Conservation (phyloP, 768 basidiomycete genomes). For the Trametes maxima region DNA sequence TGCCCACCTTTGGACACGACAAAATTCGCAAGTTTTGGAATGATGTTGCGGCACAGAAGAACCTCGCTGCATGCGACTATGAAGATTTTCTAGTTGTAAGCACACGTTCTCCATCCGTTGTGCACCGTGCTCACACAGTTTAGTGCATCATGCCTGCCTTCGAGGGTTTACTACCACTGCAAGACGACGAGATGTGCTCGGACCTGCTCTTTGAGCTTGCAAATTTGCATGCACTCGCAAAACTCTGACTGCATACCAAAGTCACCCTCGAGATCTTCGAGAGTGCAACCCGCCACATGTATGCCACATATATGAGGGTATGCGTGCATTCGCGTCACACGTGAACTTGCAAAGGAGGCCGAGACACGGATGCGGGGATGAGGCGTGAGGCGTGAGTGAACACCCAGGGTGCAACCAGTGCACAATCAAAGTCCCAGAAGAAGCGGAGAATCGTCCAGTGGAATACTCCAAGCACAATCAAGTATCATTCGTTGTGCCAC, state of each 20-base stretch:
- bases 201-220: constrained; percentile 39
- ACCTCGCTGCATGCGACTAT: constrained; percentile 33
- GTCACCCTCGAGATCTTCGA: constrained; percentile 31
- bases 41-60: constrained; percentile 30
- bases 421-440: not conserved
- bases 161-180: constrained; percentile 32
- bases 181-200: constrained; percentile 28
- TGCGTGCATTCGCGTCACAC: not conserved
- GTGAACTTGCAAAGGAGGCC: not conserved
- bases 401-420: not conserved
- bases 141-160: constrained; percentile 38
- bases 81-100: constrained; percentile 35
- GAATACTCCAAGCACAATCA: constrained; percentile 21
- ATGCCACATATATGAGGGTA: not conserved
- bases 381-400: not conserved
- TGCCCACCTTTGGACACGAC: constrained; percentile 29
- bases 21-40: constrained; percentile 30
- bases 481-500: constrained; percentile 17
- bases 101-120: constrained; percentile 24
- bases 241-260: constrained; percentile 43
- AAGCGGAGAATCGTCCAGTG: not conserved
- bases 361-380: not conserved
- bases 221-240: constrained; percentile 44
- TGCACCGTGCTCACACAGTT: not conserved
- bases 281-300: not conserved